A percentile compares a stretch with the other conserved stretches of the same genome.
These are phyloP conservation scores for Cutaneotrichosporon cyanovorans DNA, from an alignment of 1,284 basidiomycete species.

Conservation along the genomic window DNA sequence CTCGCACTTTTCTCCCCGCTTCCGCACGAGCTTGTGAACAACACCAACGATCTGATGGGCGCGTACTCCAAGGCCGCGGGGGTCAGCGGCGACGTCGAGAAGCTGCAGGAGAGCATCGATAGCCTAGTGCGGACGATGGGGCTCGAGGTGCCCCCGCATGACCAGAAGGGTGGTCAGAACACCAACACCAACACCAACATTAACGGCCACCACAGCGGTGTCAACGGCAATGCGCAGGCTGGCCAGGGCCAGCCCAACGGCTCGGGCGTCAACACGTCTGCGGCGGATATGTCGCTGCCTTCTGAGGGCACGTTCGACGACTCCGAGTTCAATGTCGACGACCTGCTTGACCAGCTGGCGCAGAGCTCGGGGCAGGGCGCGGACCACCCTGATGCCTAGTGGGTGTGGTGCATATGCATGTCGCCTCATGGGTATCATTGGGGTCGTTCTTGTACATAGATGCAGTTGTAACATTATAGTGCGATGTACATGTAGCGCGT, in stretches of 20 bases:
- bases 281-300: constrained; percentile 1
- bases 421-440: no score
- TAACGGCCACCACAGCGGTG: no score
- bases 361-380: constrained; percentile 13
- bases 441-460: no score
- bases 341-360: constrained; percentile 33
- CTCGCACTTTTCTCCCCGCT: constrained; percentile 38
- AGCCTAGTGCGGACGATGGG: constrained; percentile 64
- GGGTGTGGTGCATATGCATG: no score
- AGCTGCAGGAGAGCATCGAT: constrained; percentile 63
- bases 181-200: no score
- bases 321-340: constrained; percentile 39
- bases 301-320: constrained; percentile 17
- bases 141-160: constrained; percentile 45
- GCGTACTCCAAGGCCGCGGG: constrained; percentile 58
- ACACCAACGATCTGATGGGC: constrained; percentile 49
- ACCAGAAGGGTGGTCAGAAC: background rate
- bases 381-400: no score
- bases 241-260: background rate
- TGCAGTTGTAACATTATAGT: no score
- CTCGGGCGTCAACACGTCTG: background rate
- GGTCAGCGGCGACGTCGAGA: constrained; percentile 65
- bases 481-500: no score
- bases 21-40: constrained; percentile 28
- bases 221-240: background rate